Conservation (phyloP, 1,139 yeast species). For the Scheffersomyces parashehatae region DNA sequence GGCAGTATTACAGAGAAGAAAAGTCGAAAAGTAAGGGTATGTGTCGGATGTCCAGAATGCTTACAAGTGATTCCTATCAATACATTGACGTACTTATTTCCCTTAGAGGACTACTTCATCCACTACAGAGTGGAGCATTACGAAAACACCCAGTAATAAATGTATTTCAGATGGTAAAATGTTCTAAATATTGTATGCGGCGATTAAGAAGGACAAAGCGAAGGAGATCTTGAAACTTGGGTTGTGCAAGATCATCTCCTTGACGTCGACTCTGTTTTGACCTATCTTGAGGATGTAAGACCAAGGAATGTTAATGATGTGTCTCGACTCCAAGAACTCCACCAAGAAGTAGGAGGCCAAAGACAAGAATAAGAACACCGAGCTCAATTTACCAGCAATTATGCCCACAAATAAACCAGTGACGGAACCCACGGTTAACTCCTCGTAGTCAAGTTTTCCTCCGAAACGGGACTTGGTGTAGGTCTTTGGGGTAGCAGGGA, state of each 20-base stretch:
- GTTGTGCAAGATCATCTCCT: constrained; percentile 56
- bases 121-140: not conserved
- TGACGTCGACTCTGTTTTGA: constrained; percentile 46
- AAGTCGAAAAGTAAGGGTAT: too few species aligned
- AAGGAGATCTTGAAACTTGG: constrained; percentile 69
- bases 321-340: constrained; percentile 62
- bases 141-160: not conserved
- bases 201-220: constrained; percentile 57
- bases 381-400: constrained; percentile 64
- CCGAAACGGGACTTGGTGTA: constrained; percentile 19
- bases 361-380: constrained; percentile 54
- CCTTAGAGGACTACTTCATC: not conserved
- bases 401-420: constrained; percentile 65
- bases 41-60: not conserved
- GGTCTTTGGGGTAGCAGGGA: constrained; percentile 1
- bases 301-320: constrained; percentile 55
- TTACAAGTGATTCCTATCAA: not conserved
- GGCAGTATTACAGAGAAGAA: too few species aligned
- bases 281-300: constrained; percentile 47
- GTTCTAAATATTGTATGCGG: constrained; percentile 56
- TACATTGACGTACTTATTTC: not conserved
- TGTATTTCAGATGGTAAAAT: not conserved
- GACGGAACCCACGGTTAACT: constrained; percentile 67
- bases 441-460: constrained; percentile 57
- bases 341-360: constrained; percentile 52